Conservation (phyloP, 306 rosid genomes). For the Mucuna pruriens region DNA sequence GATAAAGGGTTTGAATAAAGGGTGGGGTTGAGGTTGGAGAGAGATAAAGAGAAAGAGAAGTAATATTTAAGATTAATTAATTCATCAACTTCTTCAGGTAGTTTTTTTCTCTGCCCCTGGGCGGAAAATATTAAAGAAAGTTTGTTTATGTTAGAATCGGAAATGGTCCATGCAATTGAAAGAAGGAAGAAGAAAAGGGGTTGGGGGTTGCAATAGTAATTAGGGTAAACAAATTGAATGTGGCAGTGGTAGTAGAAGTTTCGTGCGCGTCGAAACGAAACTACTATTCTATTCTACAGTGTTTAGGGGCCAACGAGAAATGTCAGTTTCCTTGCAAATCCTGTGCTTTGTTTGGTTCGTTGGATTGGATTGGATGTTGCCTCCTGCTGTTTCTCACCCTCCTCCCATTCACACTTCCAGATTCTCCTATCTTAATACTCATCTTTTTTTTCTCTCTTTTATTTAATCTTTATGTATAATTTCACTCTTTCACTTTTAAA, state of each 20-base stretch:
- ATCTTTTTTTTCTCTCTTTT: too few relatives aligned
- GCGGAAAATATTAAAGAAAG: neutral
- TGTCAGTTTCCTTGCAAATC: neutral
- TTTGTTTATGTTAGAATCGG: neutral
- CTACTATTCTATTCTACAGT: neutral
- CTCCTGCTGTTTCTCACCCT: neutral
- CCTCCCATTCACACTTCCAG: neutral
- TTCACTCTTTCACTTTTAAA: too few relatives aligned
- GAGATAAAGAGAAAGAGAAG: neutral
- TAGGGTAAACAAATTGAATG: neutral
- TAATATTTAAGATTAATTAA: constrained; percentile 32
- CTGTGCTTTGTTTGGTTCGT: neutral
- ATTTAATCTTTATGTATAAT: too few relatives aligned
- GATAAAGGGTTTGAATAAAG: constrained; percentile 5
- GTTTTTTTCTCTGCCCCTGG: neutral
- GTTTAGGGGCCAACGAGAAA: neutral
- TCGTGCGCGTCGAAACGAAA: constrained; percentile 40
- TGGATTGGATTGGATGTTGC: neutral
- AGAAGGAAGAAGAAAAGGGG: too few relatives aligned
- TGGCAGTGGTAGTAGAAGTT: constrained; percentile 2
- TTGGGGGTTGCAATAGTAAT: neutral
- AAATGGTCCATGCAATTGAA: neutral
- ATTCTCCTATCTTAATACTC: neutral
- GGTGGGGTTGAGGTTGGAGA: neutral
- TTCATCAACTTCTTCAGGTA: constrained; percentile 32